These are phyloP conservation scores for Circinella umbellata DNA, from an alignment of 371 early-diverging fungal genomes.

Conservation along the genomic window DNA sequence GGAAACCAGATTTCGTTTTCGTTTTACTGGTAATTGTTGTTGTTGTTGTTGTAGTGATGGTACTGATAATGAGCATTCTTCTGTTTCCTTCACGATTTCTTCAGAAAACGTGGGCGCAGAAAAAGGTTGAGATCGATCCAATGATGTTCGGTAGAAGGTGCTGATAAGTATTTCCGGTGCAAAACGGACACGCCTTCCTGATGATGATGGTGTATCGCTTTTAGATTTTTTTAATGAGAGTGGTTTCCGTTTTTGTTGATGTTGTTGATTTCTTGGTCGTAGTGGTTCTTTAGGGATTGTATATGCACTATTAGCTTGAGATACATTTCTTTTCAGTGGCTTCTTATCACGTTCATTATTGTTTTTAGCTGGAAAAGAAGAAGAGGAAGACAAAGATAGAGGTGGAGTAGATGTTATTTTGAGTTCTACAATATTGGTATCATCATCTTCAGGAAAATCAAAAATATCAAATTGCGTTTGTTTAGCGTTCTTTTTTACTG, in stretches of 20 bases:
- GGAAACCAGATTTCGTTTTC: slow-evolving; percentile 6
- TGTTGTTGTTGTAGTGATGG: background rate
- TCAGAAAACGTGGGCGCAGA: background rate
- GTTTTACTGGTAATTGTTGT: background rate
- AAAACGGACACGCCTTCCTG: background rate
- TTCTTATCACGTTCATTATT: background rate
- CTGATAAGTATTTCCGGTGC: background rate
- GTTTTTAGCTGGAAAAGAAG: background rate
- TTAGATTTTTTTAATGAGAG: background rate
- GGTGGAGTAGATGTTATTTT: background rate
- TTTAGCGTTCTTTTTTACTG: background rate
- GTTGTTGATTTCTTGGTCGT: background rate
- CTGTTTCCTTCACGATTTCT: background rate
- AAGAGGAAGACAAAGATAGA: background rate
- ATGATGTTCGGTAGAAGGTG: background rate
- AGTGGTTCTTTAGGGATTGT: background rate
- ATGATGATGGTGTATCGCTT: background rate
- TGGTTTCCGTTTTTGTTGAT: background rate
- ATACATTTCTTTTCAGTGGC: background rate
- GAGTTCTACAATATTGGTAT: background rate
- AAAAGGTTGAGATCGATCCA: background rate
- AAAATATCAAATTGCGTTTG: background rate
- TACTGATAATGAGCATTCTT: background rate
- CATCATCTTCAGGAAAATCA: slow-evolving; percentile 6
- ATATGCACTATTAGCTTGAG: background rate